Conservation (phyloP, 805 yeast genomes). For the Saccharomycopsis sp. region DNA sequence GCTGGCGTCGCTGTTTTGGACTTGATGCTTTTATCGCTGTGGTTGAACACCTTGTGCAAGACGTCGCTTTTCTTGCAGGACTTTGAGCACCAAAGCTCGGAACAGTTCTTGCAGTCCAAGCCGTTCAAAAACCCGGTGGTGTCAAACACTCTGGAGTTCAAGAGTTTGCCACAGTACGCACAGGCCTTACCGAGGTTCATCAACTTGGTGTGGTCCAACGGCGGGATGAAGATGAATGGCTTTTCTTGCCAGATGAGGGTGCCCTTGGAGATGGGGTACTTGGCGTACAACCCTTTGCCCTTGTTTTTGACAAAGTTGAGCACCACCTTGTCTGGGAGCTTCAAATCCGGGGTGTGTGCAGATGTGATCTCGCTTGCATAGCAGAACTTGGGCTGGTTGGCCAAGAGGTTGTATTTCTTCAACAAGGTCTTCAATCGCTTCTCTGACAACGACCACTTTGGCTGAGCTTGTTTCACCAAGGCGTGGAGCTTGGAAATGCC, state of each 20-base stretch:
- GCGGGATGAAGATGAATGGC: slow-evolving; percentile 56
- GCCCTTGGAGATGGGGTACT: slow-evolving; percentile 37
- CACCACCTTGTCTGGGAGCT: slow-evolving; percentile 33
- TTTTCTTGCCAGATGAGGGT: slow-evolving; percentile 54
- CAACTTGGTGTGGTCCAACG: slow-evolving; percentile 52
- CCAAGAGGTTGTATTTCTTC: slow-evolving; percentile 46
- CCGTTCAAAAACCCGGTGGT: slow-evolving; percentile 30
- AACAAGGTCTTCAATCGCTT: slow-evolving; percentile 46
- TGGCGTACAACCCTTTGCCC: slow-evolving; percentile 57
- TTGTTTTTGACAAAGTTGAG: slow-evolving; percentile 40
- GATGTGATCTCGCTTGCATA: slow-evolving; percentile 49
- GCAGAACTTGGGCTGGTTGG: slow-evolving; percentile 35
- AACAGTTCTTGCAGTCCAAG: slow-evolving; percentile 57
- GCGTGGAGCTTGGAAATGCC: slow-evolving; percentile 47
- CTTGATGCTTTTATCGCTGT: slow-evolving; percentile 32
- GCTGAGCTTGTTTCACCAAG: slow-evolving; percentile 40
- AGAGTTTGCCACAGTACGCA: slow-evolving; percentile 56
- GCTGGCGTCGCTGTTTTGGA: no score
- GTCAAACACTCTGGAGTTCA: slow-evolving; percentile 27
- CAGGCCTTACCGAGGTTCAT: slow-evolving; percentile 60
- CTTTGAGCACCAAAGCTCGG: slow-evolving; percentile 62
- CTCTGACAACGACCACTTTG: slow-evolving; percentile 56
- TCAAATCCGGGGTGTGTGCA: slow-evolving; percentile 36
- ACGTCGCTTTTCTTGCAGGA: slow-evolving; percentile 47
- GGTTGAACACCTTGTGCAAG: slow-evolving; percentile 51